A percentile compares a stretch with the other conserved stretches of the same genome.
These are phyloP conservation scores for Colletotrichum chrysophilum DNA, from an alignment of 2,329 filamentous ascomycete species.

Conservation along the genomic window DNA sequence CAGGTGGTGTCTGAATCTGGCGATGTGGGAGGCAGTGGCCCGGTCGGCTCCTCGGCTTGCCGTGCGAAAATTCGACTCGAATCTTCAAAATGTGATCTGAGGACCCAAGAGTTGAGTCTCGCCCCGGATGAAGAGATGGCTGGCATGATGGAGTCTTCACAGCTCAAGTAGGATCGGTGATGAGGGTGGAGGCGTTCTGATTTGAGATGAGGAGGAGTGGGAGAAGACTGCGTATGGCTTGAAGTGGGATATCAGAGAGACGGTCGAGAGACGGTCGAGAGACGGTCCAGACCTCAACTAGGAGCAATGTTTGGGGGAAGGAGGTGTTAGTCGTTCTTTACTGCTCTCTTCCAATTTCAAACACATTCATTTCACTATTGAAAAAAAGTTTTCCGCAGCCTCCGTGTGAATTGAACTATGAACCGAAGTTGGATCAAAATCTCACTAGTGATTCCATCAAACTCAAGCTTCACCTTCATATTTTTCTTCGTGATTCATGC, in stretches of 20 bases:
- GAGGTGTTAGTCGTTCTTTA: neutral
- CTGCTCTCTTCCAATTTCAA: neutral
- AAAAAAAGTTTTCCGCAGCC: neutral
- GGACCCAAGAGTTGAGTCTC: neutral
- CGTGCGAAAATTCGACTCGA: neutral
- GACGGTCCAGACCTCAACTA: neutral
- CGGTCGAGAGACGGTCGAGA: neutral
- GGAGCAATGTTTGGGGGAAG: neutral
- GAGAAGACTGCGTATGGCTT: neutral
- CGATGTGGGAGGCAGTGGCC: neutral
- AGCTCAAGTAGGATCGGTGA: neutral
- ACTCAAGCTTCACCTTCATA: neutral
- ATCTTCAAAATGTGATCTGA: neutral
- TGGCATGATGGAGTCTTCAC: neutral
- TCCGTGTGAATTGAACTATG: neutral
- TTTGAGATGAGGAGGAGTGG: neutral
- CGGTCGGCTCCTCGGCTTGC: constrained; percentile 3
- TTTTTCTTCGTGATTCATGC: neutral
- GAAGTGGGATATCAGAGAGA: too few species aligned
- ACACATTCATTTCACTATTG: neutral
- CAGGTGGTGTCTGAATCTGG: constrained; percentile 25
- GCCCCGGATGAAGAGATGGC: neutral
- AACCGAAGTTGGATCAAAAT: neutral
- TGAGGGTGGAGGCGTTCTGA: neutral
- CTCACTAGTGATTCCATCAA: neutral